Evolutionary conservation across 2,329 filamentous ascomycete genomes (phyloP), one percentile per base, ranked within the genome.

Genomic region (Ophidiomyces ophidiicola): DNA sequence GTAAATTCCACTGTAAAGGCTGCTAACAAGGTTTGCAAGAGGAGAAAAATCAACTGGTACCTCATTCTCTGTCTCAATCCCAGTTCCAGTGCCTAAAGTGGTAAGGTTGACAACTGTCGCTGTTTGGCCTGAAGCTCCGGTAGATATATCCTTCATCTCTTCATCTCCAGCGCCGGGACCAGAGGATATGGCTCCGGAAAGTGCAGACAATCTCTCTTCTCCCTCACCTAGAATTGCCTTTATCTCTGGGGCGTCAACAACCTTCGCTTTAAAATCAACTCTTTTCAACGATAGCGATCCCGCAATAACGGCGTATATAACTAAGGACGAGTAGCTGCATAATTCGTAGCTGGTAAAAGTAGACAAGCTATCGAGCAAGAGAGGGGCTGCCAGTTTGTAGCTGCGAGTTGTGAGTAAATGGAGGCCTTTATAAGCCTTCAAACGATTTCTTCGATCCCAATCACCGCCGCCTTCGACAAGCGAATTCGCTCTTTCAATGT

Each of bases 281-380:
- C 90, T 82, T 69, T 94, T 94, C 41, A 98, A 74, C 32, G 88
- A 90, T 17, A 96, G 80, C 5, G 87, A 92, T 43, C 90, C 90
- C 24, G 90, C 86, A 23, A 98, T 78, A 15, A 96, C 88, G 1
- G 90, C 86, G 67, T 96, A 98, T 42, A 94, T 79, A 36, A 98
- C 90, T 17, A 98, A 76, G 45, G 77, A 82, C 43, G 86, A 94
- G 69, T 98, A 98, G 49, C 81, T 88, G 77, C 90, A 98, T 35
- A 98, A 77, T 64, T 98, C 90, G 67, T 94, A 94, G 61, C 86
- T 94, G 46, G 90, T 98, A 62, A 98, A 98, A 15, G 90, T 98
- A 19, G 88, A 94, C 50, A 98, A 72, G 57, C 85, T 94, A 70
- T 98, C 90, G 55, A 98, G 84, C 36, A 98, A 80, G 7, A 94